Conservation (phyloP, 768 basidiomycete genomes). For the Saitozyma podzolica region DNA sequence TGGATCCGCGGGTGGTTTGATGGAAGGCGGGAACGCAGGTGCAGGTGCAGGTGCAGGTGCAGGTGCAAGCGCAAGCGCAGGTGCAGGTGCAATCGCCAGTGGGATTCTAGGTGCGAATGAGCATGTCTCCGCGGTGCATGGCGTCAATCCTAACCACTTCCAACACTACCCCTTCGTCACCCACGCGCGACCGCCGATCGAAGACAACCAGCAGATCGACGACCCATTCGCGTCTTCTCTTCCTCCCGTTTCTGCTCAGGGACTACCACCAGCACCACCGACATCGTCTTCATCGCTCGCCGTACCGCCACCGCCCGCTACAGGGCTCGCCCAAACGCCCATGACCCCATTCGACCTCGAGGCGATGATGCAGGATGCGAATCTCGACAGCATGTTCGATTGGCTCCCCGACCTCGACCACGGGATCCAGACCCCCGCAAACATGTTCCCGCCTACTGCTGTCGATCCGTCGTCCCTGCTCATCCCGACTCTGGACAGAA, state of each 20-base stretch:
- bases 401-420: constrained; percentile 39
- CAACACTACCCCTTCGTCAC: constrained; percentile 2
- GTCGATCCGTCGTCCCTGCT: constrained; percentile 3
- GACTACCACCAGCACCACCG: too few relatives aligned
- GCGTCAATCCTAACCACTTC: background rate
- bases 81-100: too few relatives aligned
- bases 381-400: constrained; percentile 34
- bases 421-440: constrained; percentile 6
- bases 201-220: constrained; percentile 1
- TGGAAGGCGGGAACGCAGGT: background rate
- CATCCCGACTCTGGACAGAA: background rate
- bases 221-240: background rate
- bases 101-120: too few relatives aligned
- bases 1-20: background rate
- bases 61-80: too few relatives aligned
- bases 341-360: constrained; percentile 42
- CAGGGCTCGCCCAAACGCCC: background rate
- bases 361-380: constrained; percentile 30
- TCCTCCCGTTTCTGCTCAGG: background rate
- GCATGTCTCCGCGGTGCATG: too few relatives aligned
- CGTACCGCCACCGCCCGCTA: background rate
- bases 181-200: background rate
- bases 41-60: background rate
- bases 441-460: background rate
- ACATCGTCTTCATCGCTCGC: background rate